A percentile compares a stretch with the other conserved stretches of the same genome.
These are phyloP conservation scores for Fomitiporia mediterranea DNA, from an alignment of 1,284 basidiomycete species.

Conservation along the genomic window DNA sequence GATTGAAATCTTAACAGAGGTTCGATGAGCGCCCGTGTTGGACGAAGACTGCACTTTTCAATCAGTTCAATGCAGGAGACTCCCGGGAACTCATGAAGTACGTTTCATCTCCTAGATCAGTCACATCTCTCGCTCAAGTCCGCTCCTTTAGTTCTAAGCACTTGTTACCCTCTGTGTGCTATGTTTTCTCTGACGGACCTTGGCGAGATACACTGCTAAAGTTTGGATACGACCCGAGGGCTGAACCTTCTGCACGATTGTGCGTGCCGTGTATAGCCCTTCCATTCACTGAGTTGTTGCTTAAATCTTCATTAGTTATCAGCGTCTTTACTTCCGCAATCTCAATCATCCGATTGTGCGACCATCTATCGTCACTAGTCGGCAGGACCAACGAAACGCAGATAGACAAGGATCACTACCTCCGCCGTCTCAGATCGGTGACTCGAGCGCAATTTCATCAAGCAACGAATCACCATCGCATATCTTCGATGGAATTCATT, in stretches of 20 bases:
- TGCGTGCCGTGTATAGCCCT: slow-evolving; percentile 31
- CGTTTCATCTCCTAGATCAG: slow-evolving; percentile 21
- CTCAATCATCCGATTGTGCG: slow-evolving; percentile 72
- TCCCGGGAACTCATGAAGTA: slow-evolving; percentile 70
- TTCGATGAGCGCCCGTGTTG: slow-evolving; percentile 80
- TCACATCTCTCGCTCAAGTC: slow-evolving; percentile 3
- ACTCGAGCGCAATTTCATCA: neutral
- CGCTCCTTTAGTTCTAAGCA: slow-evolving; percentile 56
- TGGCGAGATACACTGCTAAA: slow-evolving; percentile 88
- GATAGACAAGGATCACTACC: neutral
- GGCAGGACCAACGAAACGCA: slow-evolving; percentile 54
- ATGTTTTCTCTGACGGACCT: slow-evolving; percentile 90
- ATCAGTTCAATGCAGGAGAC: slow-evolving; percentile 72
- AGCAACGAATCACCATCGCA: slow-evolving; percentile 48
- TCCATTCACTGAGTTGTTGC: slow-evolving; percentile 12
- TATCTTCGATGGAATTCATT: slow-evolving; percentile 81
- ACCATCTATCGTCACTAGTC: slow-evolving; percentile 61
- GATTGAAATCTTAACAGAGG: no score
- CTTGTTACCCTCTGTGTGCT: slow-evolving; percentile 67
- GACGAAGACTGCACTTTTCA: slow-evolving; percentile 80
- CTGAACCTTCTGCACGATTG: slow-evolving; percentile 69
- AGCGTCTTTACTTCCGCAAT: slow-evolving; percentile 81
- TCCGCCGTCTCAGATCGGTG: neutral
- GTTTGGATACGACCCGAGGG: slow-evolving; percentile 87
- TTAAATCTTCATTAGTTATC: slow-evolving; percentile 49